These are phyloP conservation scores for Naganishia albida DNA, from an alignment of 1,284 basidiomycete genomes.

Conservation along the genomic window DNA sequence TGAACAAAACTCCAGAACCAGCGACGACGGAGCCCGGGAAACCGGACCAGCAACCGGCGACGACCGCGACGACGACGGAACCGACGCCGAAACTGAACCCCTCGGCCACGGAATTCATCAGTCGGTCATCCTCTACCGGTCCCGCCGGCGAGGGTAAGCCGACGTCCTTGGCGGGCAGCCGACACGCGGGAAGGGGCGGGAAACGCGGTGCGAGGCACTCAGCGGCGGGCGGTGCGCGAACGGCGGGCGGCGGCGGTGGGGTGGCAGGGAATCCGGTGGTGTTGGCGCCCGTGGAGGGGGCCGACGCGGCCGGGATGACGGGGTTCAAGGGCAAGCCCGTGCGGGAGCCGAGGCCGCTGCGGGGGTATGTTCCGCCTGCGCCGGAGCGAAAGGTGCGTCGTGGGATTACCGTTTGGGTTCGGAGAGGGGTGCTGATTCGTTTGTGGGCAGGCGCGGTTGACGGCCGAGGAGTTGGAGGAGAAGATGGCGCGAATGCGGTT, in stretches of 20 bases:
- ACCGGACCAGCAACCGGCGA: neutral
- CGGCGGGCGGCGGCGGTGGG: neutral
- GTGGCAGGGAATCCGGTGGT: slow-evolving; percentile 1
- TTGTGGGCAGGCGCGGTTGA: slow-evolving; percentile 22
- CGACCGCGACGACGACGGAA: neutral
- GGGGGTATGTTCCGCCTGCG: slow-evolving; percentile 22
- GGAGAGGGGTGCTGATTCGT: neutral
- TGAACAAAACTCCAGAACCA: no score
- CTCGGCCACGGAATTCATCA: slow-evolving; percentile 17
- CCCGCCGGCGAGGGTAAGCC: neutral
- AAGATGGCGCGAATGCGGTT: slow-evolving; percentile 34
- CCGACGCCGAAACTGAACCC: slow-evolving; percentile 16
- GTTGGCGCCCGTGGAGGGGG: slow-evolving; percentile 9
- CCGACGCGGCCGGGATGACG: slow-evolving; percentile 10
- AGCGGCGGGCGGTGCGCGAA: neutral
- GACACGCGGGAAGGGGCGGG: slow-evolving; percentile 6
- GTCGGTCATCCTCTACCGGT: slow-evolving; percentile 14
- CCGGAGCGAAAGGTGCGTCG: slow-evolving; percentile 22
- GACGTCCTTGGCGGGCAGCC: slow-evolving; percentile 2
- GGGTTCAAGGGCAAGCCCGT: slow-evolving; percentile 4
- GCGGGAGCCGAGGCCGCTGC: slow-evolving; percentile 18
- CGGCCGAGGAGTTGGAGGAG: slow-evolving; percentile 31
- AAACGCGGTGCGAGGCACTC: neutral
- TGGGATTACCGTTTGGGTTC: neutral
- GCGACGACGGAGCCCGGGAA: neutral